These are phyloP conservation scores for Echites panduratus DNA, from an alignment of 257 asterid species.

Conservation along the genomic window DNA sequence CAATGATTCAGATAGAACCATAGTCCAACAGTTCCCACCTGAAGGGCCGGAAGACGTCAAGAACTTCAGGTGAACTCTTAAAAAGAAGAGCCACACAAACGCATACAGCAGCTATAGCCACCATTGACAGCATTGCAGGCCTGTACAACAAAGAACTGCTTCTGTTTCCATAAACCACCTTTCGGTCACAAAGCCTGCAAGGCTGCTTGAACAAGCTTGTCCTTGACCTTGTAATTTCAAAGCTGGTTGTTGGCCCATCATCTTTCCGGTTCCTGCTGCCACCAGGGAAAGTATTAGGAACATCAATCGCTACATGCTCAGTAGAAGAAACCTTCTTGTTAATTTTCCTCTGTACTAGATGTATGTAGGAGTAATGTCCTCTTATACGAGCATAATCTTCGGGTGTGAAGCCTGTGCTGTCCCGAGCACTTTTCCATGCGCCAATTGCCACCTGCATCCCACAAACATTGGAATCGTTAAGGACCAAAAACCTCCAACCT, in stretches of 20 bases:
- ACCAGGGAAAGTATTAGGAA: conserved; percentile 29
- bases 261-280: conserved; percentile 41
- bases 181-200: conserved; percentile 45
- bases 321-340: conserved; percentile 32
- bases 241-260: conserved; percentile 26
- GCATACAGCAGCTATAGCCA: conserved; percentile 76
- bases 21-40: conserved; percentile 80
- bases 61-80: conserved; percentile 62
- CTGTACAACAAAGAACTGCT: conserved; percentile 43
- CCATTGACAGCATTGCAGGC: conserved; percentile 73
- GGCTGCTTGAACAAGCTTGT: conserved; percentile 23
- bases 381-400: conserved; percentile 74
- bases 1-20: conserved; percentile 44
- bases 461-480: not conserved
- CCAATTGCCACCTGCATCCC: conserved; percentile 52
- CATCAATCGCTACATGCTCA: conserved; percentile 49
- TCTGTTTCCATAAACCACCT: conserved; percentile 30
- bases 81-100: conserved; percentile 79
- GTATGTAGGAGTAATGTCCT: conserved; percentile 73
- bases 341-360: conserved; percentile 66
- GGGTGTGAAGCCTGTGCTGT: conserved; percentile 67
- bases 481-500: not conserved
- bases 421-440: conserved; percentile 67
- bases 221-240: conserved; percentile 31
- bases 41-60: conserved; percentile 60